phyloP scores from a whole-genome alignment of 495 filamentous ascomycete species.

The Xylaria flabelliformis region DNA sequence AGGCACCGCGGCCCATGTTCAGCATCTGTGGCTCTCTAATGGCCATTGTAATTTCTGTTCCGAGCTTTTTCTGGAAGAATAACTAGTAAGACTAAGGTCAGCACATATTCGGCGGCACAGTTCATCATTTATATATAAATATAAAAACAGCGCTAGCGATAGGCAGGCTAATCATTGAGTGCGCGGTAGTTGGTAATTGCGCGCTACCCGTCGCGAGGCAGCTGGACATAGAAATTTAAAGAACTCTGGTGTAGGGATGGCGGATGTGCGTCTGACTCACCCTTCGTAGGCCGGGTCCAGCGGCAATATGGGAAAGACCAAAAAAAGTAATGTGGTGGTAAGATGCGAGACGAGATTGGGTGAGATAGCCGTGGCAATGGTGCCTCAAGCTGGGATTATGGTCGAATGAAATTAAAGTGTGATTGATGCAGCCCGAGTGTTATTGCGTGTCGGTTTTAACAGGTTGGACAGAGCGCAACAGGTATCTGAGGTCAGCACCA shows the following conservation, averaged over 20 bases:
- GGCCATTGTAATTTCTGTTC: constrained; percentile 47
- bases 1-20: constrained; percentile 64
- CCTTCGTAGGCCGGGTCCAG: constrained; percentile 41
- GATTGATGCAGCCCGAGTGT: constrained; percentile 26
- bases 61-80: neutral
- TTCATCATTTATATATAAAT: neutral
- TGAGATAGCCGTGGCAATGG: constrained; percentile 43
- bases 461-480: constrained; percentile 36
- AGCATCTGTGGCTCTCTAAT: constrained; percentile 50
- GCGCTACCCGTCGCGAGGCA: constrained; percentile 31
- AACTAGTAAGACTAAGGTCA: constrained; percentile 3
- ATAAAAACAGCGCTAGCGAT: neutral
- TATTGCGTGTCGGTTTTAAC: constrained; percentile 28
- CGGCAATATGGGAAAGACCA: constrained; percentile 40
- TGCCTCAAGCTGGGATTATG: constrained; percentile 41
- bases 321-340: constrained; percentile 32
- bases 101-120: neutral
- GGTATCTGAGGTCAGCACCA: constrained; percentile 48
- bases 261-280: constrained; percentile 52
- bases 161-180: neutral
- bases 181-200: neutral
- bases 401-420: constrained; percentile 44
- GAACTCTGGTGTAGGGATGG: constrained; percentile 28
- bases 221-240: constrained; percentile 29
- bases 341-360: constrained; percentile 44